These are phyloP conservation scores for Monosporascus sp. DNA, from an alignment of 2,329 filamentous ascomycete genomes.

Conservation along the genomic window DNA sequence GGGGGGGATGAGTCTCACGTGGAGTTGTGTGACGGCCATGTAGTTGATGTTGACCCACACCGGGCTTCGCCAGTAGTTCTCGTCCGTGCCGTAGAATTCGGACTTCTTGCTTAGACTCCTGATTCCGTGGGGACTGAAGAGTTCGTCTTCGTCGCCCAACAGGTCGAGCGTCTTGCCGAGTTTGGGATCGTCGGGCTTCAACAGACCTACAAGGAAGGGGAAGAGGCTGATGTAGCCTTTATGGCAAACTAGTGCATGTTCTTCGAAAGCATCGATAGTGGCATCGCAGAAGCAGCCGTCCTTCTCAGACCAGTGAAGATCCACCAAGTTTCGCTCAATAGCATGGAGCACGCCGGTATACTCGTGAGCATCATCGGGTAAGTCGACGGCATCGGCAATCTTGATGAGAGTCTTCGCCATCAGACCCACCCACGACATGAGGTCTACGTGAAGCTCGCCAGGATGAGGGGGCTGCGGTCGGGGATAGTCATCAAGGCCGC, in stretches of 20 bases:
- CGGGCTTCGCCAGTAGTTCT: conserved; percentile 96
- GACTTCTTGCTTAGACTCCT: conserved; percentile 82
- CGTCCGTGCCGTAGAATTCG: conserved; percentile 78
- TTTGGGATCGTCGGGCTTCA: conserved; percentile 68
- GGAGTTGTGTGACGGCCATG: conserved; percentile 71
- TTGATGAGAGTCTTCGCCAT: conserved; percentile 83
- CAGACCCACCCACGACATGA: conserved; percentile 96
- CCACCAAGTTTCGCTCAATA: conserved; percentile 81
- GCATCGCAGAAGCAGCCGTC: conserved; percentile 87
- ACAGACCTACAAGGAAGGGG: conserved; percentile 80
- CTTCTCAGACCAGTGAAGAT: conserved; percentile 85
- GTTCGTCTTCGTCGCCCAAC: conserved; percentile 72
- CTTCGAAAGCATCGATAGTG: conserved; percentile 92
- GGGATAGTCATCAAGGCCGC: conserved; percentile 93
- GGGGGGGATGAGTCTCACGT: conserved; percentile 47
- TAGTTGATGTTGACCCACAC: conserved; percentile 98
- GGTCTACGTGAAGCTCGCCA: conserved; percentile 89
- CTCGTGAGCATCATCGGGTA: conserved; percentile 69
- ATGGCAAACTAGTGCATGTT: conserved; percentile 84
- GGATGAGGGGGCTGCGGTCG: conserved; percentile 90
- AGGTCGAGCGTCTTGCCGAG: conserved; percentile 72
- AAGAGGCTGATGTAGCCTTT: conserved; percentile 94
- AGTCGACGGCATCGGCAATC: conserved; percentile 70
- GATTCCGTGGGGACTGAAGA: conserved; percentile 90
- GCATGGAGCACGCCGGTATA: conserved; percentile 69